These are phyloP conservation scores for Solanum chacoense DNA, from an alignment of 305 asterid genomes.

Conservation along the genomic window DNA sequence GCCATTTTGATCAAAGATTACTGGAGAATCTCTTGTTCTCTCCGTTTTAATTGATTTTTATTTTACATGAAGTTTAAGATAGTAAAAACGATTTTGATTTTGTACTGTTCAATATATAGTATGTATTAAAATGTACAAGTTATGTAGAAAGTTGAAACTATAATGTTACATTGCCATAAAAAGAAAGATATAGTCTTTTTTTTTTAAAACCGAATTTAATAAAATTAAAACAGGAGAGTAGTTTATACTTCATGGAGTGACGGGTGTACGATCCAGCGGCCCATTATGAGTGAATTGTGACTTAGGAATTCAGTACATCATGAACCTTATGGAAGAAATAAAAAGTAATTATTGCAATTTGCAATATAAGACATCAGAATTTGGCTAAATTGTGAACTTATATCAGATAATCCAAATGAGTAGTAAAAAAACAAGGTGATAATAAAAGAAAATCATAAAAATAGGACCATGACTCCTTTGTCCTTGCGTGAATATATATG, in stretches of 20 bases:
- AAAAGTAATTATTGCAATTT: neutral
- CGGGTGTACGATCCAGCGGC: neutral
- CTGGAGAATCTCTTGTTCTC: neutral
- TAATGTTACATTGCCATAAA: too few relatives aligned
- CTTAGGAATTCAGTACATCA: neutral
- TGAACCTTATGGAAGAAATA: neutral
- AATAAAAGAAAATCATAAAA: neutral
- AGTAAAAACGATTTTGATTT: neutral
- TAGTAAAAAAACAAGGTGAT: neutral
- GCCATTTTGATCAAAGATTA: neutral
- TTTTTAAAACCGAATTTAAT: too few relatives aligned
- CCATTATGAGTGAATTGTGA: neutral
- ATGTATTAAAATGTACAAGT: neutral
- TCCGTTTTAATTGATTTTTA: fast-evolving
- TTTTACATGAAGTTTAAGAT: neutral
- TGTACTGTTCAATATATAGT: too few relatives aligned
- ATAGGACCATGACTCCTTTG: neutral
- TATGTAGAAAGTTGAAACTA: neutral
- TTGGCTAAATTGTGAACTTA: neutral
- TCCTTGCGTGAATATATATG: neutral
- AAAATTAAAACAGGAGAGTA: neutral
- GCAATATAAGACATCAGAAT: neutral
- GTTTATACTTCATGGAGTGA: neutral
- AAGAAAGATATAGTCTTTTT: too few relatives aligned
- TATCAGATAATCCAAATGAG: neutral